phyloP scores from a whole-genome alignment of 164 flowering plant species.

The Houttuynia cordata region DNA sequence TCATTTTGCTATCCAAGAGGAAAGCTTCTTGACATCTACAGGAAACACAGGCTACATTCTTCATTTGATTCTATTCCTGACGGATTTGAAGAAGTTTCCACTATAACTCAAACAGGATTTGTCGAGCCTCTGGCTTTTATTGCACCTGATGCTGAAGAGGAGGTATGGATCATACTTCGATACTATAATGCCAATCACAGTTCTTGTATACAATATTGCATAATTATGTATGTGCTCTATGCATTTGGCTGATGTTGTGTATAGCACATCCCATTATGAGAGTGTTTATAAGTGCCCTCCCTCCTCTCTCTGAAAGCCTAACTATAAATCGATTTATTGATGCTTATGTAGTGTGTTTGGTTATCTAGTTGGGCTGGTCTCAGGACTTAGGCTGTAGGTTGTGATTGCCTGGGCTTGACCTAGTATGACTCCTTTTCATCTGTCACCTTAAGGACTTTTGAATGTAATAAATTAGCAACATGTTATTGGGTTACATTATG shows the following conservation, averaged over 20 bases:
- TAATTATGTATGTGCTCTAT: background rate
- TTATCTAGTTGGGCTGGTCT: no score
- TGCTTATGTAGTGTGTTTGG: no score
- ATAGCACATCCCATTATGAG: no score
- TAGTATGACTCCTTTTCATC: no score
- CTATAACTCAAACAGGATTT: slow-evolving; percentile 28
- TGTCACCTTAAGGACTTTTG: no score
- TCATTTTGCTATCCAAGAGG: slow-evolving; percentile 72
- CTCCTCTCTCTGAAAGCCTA: slow-evolving; percentile 19
- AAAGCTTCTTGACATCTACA: slow-evolving; percentile 83
- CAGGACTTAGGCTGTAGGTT: no score
- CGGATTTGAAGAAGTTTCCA: slow-evolving; percentile 38
- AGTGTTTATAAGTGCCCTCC: background rate
- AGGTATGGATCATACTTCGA: slow-evolving; percentile 28
- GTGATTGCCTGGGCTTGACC: no score
- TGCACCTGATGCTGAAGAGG: slow-evolving; percentile 67
- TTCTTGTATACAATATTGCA: background rate
- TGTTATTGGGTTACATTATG: no score
- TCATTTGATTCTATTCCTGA: slow-evolving; percentile 31
- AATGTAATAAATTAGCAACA: no score
- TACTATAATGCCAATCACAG: no score
- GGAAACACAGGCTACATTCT: slow-evolving; percentile 37
- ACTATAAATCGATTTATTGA: no score
- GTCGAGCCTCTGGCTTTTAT: slow-evolving; percentile 78
- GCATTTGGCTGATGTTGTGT: background rate